Conservation (phyloP, 1,284 basidiomycete species). For the Trichosporon faecale region DNA sequence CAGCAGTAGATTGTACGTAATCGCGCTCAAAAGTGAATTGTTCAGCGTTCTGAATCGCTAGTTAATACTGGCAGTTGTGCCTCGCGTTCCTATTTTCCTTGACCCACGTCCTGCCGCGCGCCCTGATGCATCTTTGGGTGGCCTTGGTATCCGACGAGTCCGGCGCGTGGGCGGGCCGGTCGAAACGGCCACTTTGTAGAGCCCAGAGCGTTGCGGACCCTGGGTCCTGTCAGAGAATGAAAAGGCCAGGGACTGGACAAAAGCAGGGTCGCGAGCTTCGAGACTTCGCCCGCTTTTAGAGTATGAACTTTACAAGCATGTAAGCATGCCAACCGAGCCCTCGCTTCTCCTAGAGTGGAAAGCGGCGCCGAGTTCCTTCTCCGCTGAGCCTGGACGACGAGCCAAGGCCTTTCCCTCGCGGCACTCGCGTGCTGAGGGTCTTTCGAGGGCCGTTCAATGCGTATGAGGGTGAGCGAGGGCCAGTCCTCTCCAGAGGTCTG, state of each 20-base stretch:
- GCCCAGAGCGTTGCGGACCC: background rate
- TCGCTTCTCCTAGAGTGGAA: background rate
- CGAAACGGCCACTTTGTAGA: background rate
- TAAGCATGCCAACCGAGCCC: background rate
- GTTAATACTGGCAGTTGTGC: background rate
- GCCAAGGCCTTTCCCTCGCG: background rate
- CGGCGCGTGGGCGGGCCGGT: too few species aligned
- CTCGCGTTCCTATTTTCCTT: background rate
- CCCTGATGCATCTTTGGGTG: background rate
- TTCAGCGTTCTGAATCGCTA: background rate
- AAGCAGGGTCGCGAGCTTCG: background rate
- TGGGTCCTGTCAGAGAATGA: background rate
- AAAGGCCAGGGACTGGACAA: background rate
- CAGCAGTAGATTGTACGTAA: background rate
- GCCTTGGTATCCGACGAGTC: background rate
- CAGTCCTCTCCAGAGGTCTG: background rate
- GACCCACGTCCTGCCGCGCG: background rate
- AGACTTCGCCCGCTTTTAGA: background rate
- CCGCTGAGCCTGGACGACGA: background rate
- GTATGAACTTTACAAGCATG: background rate
- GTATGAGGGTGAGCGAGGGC: too few species aligned
- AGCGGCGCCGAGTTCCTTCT: background rate
- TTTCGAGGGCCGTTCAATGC: too few species aligned
- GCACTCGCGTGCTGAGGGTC: background rate
- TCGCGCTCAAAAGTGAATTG: background rate